Conservation (phyloP, 1,284 basidiomycete species). For the Boletus smithii region DNA sequence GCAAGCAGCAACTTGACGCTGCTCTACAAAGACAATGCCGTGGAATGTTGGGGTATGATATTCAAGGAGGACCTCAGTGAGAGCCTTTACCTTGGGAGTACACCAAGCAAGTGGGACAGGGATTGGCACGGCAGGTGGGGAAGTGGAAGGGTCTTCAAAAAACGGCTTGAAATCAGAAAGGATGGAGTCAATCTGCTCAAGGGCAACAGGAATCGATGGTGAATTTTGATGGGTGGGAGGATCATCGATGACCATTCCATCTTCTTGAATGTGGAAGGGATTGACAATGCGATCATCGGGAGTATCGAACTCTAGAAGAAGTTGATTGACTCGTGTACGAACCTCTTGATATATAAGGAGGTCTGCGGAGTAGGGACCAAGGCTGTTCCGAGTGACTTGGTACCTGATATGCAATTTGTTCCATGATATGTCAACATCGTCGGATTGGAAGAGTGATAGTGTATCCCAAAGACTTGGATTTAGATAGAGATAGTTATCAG, state of each 20-base stretch:
- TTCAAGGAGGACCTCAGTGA: slow-evolving; percentile 59
- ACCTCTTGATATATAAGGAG: slow-evolving; percentile 62
- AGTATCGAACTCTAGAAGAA: slow-evolving; percentile 32
- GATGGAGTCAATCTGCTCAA: slow-evolving; percentile 48
- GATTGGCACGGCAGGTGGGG: slow-evolving; percentile 36
- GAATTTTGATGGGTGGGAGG: slow-evolving; percentile 8
- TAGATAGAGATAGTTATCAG: slow-evolving; percentile 51
- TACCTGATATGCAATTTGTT: slow-evolving; percentile 57
- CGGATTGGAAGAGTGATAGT: slow-evolving; percentile 46
- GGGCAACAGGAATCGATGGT: slow-evolving; percentile 35
- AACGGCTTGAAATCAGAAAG: slow-evolving; percentile 50
- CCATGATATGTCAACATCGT: slow-evolving; percentile 48
- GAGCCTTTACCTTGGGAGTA: slow-evolving; percentile 64
- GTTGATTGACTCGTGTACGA: slow-evolving; percentile 43
- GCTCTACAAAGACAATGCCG: slow-evolving; percentile 80
- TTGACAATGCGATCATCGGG: slow-evolving; percentile 13
- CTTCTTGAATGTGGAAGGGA: slow-evolving; percentile 13
- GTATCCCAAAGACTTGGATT: slow-evolving; percentile 53
- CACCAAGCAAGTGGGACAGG: slow-evolving; percentile 55
- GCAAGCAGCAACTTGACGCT: slow-evolving; percentile 72
- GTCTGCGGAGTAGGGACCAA: slow-evolving; percentile 56
- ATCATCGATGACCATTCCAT: slow-evolving; percentile 30
- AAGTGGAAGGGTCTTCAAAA: slow-evolving; percentile 40
- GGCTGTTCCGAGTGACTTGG: slow-evolving; percentile 48
- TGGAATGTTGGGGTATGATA: slow-evolving; percentile 61